phyloP scores from a whole-genome alignment of 108 stramenopile species.

The Pseudonitzschia pungens region DNA sequence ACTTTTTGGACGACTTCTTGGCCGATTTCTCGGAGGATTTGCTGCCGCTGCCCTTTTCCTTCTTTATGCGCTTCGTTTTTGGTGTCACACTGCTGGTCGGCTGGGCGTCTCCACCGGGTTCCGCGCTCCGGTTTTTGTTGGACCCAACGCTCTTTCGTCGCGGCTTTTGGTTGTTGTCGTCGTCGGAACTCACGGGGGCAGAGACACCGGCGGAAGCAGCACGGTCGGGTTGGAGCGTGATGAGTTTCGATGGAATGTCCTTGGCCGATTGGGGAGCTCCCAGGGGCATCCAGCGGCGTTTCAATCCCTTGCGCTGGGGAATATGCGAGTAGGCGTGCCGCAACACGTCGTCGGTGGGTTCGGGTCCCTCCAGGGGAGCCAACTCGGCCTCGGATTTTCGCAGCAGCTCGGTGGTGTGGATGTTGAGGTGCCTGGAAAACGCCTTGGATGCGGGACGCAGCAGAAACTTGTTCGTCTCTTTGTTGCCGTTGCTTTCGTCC shows the following conservation, averaged over 20 bases:
- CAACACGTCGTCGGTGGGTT: constrained; percentile 43
- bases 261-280: background rate
- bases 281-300: constrained; percentile 72
- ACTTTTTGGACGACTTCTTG: constrained; percentile 32
- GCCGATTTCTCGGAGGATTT: constrained; percentile 26
- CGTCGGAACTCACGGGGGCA: background rate
- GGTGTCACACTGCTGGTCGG: constrained; percentile 2
- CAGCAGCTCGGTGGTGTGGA: constrained; percentile 25
- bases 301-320: constrained; percentile 73
- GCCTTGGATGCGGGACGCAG: constrained; percentile 32
- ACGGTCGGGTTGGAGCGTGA: background rate
- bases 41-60: constrained; percentile 5
- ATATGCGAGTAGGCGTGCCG: constrained; percentile 64
- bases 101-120: background rate
- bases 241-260: background rate
- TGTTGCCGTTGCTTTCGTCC: background rate
- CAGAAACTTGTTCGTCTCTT: constrained; percentile 6
- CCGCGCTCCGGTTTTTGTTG: background rate
- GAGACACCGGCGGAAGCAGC: too few relatives aligned
- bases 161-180: background rate
- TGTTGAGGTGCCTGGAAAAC: constrained; percentile 37
- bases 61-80: constrained; percentile 18
- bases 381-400: constrained; percentile 31
- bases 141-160: background rate
- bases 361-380: constrained; percentile 39